phyloP scores from a whole-genome alignment of 768 basidiomycete species.

The Polyporus arcularius region DNA sequence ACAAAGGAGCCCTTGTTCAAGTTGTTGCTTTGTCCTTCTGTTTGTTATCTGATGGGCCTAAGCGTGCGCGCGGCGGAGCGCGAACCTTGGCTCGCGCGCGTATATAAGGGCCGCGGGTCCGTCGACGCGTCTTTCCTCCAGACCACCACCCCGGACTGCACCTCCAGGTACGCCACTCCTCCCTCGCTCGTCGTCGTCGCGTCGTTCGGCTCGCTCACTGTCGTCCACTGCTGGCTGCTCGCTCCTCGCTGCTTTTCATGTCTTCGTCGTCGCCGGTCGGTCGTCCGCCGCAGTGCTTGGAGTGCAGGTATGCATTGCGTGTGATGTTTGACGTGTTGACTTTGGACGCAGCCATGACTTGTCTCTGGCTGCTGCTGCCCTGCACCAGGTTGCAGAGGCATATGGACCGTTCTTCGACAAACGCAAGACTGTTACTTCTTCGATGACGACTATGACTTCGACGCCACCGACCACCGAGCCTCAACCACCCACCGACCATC shows the following conservation, averaged over 20 bases:
- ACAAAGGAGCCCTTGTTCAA: background rate
- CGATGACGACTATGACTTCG: no score
- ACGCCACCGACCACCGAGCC: no score
- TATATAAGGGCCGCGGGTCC: background rate
- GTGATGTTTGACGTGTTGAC: background rate
- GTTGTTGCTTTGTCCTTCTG: constrained; percentile 6
- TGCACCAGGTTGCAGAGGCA: no score
- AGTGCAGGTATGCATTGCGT: no score
- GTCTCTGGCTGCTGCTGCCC: no score
- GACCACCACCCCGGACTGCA: background rate
- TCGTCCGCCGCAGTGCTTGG: background rate
- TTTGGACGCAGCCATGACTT: background rate
- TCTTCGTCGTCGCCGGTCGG: background rate
- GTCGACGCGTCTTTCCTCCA: background rate
- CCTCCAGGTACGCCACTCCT: constrained; percentile 4
- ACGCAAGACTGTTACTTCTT: no score
- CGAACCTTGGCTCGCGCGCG: constrained; percentile 1
- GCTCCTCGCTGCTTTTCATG: no score
- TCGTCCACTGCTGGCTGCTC: no score
- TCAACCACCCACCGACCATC: no score
- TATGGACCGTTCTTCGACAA: no score
- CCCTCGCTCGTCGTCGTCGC: background rate
- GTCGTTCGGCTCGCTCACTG: background rate
- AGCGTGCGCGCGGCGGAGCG: constrained; percentile 7
- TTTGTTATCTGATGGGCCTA: constrained; percentile 12